Conservation (phyloP, 805 yeast species). For the Candida odintsovae region DNA sequence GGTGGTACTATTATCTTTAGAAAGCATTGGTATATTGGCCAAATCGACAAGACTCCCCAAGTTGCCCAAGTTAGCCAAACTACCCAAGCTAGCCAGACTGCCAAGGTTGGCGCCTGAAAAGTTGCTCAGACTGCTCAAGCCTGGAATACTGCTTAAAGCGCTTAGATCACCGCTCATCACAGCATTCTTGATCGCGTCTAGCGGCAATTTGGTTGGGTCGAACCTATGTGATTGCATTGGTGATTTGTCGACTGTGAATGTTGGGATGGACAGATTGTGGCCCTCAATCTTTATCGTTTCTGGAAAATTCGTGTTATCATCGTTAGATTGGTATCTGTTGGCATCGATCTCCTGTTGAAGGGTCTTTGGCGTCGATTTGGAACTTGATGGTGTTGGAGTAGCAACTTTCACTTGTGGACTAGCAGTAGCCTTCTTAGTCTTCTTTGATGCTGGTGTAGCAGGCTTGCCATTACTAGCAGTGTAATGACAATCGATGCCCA, state of each 20-base stretch:
- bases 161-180: slow-evolving; percentile 7
- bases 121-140: not conserved
- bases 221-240: not conserved
- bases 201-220: not conserved
- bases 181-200: slow-evolving; percentile 4
- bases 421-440: not conserved
- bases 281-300: slow-evolving; percentile 1
- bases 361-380: not conserved
- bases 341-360: not conserved
- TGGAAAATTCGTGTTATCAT: not conserved
- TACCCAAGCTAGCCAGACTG: not conserved
- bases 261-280: slow-evolving; percentile 5
- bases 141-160: slow-evolving; percentile 7
- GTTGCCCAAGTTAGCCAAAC: not conserved
- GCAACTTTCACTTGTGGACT: not conserved
- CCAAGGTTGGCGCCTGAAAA: not conserved
- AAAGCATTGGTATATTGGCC: slow-evolving; percentile 3
- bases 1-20: not conserved
- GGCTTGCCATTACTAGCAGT: slow-evolving; percentile 15
- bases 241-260: slow-evolving; percentile 5
- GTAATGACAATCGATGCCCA: slow-evolving; percentile 76
- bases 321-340: not conserved
- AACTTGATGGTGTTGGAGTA: not conserved
- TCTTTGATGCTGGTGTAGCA: not conserved
- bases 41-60: not conserved